A percentile compares a stretch with the other conserved stretches of the same genome.
phyloP scores from a whole-genome alignment of 2,329 filamentous ascomycete genomes.

The Gnomoniopsis sp. region DNA sequence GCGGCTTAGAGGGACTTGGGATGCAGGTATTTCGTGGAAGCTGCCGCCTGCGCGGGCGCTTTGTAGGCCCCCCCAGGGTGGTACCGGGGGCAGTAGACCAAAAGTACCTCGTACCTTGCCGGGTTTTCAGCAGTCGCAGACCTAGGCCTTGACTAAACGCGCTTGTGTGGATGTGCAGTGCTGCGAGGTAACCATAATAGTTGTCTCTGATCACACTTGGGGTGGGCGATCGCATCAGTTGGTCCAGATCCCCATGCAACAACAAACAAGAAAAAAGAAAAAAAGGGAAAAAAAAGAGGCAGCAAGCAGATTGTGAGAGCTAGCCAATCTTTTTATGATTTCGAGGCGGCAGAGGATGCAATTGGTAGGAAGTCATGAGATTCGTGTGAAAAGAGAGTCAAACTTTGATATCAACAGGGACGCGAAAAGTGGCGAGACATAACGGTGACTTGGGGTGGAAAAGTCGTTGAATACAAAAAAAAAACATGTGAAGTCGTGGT shows the following conservation, averaged over 20 bases:
- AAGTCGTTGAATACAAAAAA: not conserved
- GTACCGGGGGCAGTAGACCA: not conserved
- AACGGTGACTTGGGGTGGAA: not conserved
- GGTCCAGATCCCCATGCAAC: not conserved
- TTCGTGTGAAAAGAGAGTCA: not conserved
- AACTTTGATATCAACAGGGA: not conserved
- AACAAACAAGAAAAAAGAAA: too few relatives aligned
- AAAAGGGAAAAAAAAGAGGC: too few relatives aligned
- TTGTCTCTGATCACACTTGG: not conserved
- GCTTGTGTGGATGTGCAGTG: slow-evolving; percentile 1
- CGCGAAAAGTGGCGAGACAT: not conserved
- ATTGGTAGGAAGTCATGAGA: not conserved
- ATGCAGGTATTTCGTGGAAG: not conserved
- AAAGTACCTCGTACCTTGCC: not conserved
- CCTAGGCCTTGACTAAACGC: not conserved
- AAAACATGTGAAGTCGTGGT: slow-evolving; percentile 14
- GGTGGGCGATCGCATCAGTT: not conserved
- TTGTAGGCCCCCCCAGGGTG: not conserved
- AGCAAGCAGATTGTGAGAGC: not conserved
- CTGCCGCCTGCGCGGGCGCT: not conserved
- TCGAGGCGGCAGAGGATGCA: not conserved
- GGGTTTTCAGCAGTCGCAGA: not conserved
- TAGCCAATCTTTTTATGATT: not conserved
- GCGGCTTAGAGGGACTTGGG: not conserved
- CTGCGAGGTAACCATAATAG: not conserved